These are phyloP conservation scores for Citrus hindsii DNA, from an alignment of 345 rosid species.

Conservation along the genomic window DNA sequence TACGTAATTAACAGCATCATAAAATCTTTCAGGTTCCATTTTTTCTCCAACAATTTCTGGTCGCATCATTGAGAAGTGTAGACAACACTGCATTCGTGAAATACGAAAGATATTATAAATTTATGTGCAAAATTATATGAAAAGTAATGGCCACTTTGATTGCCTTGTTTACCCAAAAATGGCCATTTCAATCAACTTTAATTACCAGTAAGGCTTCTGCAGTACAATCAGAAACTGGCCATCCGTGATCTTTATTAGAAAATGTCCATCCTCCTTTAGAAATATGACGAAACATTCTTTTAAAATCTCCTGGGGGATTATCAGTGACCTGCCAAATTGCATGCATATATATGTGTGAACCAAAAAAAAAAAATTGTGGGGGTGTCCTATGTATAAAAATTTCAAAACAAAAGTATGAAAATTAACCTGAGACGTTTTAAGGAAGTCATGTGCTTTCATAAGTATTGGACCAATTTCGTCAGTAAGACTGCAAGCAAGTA, in stretches of 20 bases:
- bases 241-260: conserved; percentile 54
- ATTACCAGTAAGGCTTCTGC: conserved; percentile 44
- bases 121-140: not conserved
- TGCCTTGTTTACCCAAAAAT: not conserved
- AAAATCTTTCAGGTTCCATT: conserved; percentile 32
- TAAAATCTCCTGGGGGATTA: conserved; percentile 42
- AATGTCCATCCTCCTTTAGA: conserved; percentile 56
- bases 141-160: not conserved
- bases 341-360: too few species aligned
- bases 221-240: conserved; percentile 61
- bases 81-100: conserved; percentile 29
- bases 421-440: conserved; percentile 66
- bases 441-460: conserved; percentile 65
- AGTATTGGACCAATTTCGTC: conserved; percentile 54
- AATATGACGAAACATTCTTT: conserved; percentile 42
- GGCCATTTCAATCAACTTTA: not conserved
- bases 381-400: not conserved
- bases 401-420: not conserved
- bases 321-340: conserved; percentile 17
- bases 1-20: conserved; percentile 40
- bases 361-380: too few species aligned
- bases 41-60: conserved; percentile 41
- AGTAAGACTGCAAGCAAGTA: conserved; percentile 50
- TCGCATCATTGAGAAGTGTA: conserved; percentile 44
- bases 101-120: not conserved